Percentiles rank a stretch among this genome's conserved stretches.
Evolutionary conservation across 352 stramenopile genomes (phyloP).

Genomic region (Phytophthora quininea): DNA sequence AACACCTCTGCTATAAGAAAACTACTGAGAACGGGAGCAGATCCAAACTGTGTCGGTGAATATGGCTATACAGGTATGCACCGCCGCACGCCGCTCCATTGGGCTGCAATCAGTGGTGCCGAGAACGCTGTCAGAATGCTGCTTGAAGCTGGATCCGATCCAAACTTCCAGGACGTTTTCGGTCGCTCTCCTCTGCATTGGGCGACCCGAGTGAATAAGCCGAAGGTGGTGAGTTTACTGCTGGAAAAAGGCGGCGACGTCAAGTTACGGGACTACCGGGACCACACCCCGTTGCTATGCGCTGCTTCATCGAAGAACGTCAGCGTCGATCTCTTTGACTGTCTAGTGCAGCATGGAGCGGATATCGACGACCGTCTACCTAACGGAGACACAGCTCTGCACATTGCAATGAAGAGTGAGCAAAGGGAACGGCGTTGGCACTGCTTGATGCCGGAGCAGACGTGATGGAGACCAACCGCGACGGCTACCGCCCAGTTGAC

Average conservation of each 20-base stretch:
- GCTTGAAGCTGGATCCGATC: conserved; percentile 59
- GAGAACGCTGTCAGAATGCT: conserved; percentile 49
- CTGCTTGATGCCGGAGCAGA: conserved; percentile 62
- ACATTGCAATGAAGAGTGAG: conserved; percentile 78
- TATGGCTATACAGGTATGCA: conserved; percentile 72
- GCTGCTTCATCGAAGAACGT: conserved; percentile 63
- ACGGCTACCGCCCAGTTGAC: conserved; percentile 73
- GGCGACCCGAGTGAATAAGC: conserved; percentile 66
- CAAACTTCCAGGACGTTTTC: conserved; percentile 71
- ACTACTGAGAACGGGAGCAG: conserved; percentile 52
- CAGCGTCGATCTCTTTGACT: conserved; percentile 55
- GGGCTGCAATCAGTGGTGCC: conserved; percentile 65
- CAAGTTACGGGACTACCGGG: conserved; percentile 56
- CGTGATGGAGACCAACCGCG: conserved; percentile 69
- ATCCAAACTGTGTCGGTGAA: conserved; percentile 73
- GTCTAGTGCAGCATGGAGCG: conserved; percentile 52
- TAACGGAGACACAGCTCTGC: conserved; percentile 75
- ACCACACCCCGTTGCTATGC: conserved; percentile 73
- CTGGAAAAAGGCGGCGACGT: conserved; percentile 60
- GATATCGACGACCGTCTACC: conserved; percentile 71
- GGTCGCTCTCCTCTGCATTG: conserved; percentile 74
- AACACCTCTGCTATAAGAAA: conserved; percentile 41
- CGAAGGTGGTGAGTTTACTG: conserved; percentile 52
- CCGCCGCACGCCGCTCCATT: conserved; percentile 75
- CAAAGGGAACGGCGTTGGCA: conserved; percentile 67